phyloP scores from a whole-genome alignment of 495 filamentous ascomycete genomes.

The Penicillium herquei region DNA sequence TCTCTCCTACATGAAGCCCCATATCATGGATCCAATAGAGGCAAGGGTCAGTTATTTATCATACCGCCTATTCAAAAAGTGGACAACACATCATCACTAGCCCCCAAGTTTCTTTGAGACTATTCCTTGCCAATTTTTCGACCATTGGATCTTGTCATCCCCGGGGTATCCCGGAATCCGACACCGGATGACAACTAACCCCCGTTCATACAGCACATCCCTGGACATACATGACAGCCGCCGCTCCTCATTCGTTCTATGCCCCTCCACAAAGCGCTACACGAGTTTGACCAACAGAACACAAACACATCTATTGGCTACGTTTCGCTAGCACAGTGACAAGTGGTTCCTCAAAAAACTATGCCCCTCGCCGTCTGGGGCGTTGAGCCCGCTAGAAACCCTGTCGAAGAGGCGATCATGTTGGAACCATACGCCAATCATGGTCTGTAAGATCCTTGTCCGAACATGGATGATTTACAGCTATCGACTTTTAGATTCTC shows the following conservation, averaged over 20 bases:
- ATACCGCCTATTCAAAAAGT: no score
- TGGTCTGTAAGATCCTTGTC: background rate
- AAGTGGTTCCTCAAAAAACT: background rate
- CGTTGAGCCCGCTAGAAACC: background rate
- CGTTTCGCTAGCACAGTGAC: background rate
- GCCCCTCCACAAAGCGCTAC: background rate
- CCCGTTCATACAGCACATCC: background rate
- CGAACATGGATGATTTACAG: background rate
- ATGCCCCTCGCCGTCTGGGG: background rate
- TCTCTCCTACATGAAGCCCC: no score
- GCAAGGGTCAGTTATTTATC: no score
- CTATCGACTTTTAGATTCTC: slow-evolving; percentile 4
- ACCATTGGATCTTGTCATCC: slow-evolving; percentile 1
- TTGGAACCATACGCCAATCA: slow-evolving; percentile 1
- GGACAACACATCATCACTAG: no score
- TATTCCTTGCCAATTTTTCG: background rate
- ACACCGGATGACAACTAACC: slow-evolving; percentile 3
- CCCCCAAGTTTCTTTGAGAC: background rate
- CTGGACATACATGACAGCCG: slow-evolving; percentile 3
- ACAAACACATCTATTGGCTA: background rate
- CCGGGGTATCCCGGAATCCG: slow-evolving; percentile 1
- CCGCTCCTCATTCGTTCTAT: background rate
- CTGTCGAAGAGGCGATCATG: background rate
- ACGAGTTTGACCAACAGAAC: background rate
- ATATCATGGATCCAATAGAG: no score